Conservation (phyloP, 2,329 filamentous ascomycete species). For the Venturia carpophila region DNA sequence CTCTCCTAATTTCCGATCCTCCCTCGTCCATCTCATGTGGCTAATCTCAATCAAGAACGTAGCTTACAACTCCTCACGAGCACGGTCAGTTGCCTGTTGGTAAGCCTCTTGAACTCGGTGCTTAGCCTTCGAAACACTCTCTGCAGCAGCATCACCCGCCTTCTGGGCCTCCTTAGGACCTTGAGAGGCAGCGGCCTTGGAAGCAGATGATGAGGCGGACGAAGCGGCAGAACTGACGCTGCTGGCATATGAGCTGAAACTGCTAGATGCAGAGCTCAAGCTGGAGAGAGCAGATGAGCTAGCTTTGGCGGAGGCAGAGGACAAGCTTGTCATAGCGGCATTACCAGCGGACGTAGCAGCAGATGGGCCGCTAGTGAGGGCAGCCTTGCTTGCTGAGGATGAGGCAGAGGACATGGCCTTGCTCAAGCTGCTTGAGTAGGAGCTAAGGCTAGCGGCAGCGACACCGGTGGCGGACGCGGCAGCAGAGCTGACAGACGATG, state of each 20-base stretch:
- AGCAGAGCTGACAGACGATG: constrained; percentile 27
- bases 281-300: constrained; percentile 22
- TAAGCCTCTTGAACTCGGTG: constrained; percentile 24
- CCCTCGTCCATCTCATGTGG: neutral
- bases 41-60: neutral
- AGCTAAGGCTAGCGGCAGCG: constrained; percentile 22
- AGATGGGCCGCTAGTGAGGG: constrained; percentile 12
- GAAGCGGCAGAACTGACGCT: constrained; percentile 27
- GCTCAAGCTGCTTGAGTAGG: constrained; percentile 26
- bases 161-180: constrained; percentile 22
- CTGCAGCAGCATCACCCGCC: constrained; percentile 28
- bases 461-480: constrained; percentile 23
- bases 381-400: constrained; percentile 28
- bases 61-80: constrained; percentile 40
- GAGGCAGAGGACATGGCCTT: constrained; percentile 29
- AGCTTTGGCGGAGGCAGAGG: constrained; percentile 24
- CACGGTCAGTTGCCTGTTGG: constrained; percentile 29
- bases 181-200: constrained; percentile 23
- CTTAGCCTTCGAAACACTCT: constrained; percentile 24
- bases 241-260: constrained; percentile 28
- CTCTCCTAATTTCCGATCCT: neutral
- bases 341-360: constrained; percentile 28
- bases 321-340: constrained; percentile 22
- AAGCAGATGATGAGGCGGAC: constrained; percentile 27
- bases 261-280: constrained; percentile 25